These are phyloP conservation scores for Fraxinus baroniana DNA, from an alignment of 305 asterid species.

Conservation along the genomic window DNA sequence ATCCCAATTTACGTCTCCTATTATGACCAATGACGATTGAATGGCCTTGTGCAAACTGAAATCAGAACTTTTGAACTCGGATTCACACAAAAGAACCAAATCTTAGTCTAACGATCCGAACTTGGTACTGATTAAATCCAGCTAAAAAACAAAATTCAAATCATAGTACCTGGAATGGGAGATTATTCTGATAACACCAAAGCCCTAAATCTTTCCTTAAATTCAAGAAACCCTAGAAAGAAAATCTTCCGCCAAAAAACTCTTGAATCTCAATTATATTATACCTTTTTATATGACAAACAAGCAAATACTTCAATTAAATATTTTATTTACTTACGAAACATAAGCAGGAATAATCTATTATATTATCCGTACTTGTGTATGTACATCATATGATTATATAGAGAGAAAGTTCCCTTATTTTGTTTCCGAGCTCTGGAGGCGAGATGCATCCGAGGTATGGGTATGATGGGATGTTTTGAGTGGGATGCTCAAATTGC, in stretches of 20 bases:
- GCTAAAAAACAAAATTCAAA: background rate
- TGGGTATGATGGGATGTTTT: background rate
- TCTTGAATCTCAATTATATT: background rate
- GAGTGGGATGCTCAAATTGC: background rate
- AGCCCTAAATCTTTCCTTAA: background rate
- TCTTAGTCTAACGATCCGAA: background rate
- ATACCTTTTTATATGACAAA: background rate
- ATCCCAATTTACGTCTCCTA: background rate
- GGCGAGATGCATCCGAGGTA: background rate
- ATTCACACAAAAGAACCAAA: background rate
- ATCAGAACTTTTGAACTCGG: background rate
- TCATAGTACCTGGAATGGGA: background rate
- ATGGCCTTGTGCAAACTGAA: background rate
- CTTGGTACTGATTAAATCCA: background rate
- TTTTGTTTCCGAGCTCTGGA: background rate
- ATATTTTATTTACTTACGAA: background rate
- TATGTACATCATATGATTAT: background rate
- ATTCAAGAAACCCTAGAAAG: background rate
- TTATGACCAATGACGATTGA: background rate
- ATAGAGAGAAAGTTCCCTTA: background rate
- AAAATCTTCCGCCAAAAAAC: background rate
- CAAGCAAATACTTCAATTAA: background rate
- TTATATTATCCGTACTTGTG: background rate
- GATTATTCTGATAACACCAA: background rate
- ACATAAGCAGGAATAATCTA: background rate